These are phyloP conservation scores for Trapa incisa DNA, from an alignment of 345 rosid genomes.

Conservation along the genomic window DNA sequence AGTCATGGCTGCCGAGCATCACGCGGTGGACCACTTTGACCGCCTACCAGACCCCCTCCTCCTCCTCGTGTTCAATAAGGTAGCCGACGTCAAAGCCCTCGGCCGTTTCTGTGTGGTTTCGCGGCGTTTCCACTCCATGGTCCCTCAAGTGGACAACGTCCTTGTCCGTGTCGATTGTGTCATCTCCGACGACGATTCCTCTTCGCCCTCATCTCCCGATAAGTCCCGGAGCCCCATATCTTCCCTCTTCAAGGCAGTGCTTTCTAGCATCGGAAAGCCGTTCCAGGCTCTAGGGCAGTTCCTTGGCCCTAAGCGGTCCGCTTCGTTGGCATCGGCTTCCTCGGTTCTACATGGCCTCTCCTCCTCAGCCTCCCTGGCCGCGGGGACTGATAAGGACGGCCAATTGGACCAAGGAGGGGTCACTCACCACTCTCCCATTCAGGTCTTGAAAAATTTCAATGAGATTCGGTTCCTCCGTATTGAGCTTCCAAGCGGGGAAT, in stretches of 20 bases:
- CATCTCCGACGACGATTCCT: slow-evolving; percentile 71
- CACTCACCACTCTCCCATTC: slow-evolving; percentile 91
- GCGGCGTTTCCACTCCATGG: slow-evolving; percentile 57
- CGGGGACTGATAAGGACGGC: slow-evolving; percentile 34
- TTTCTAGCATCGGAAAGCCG: slow-evolving; percentile 66
- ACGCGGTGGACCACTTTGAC: slow-evolving; percentile 64
- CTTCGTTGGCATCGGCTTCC: slow-evolving; percentile 10
- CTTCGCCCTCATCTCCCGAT: slow-evolving; percentile 23
- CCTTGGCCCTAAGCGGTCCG: slow-evolving; percentile 38
- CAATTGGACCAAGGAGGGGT: slow-evolving; percentile 71
- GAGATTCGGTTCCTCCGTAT: slow-evolving; percentile 81
- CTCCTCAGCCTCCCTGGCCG: slow-evolving; percentile 13
- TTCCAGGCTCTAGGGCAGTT: slow-evolving; percentile 60
- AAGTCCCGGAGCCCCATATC: slow-evolving; percentile 50
- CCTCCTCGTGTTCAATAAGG: slow-evolving; percentile 58
- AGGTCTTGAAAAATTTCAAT: slow-evolving; percentile 77
- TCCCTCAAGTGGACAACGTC: slow-evolving; percentile 74
- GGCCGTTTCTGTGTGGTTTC: slow-evolving; percentile 89
- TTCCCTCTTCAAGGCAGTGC: slow-evolving; percentile 32
- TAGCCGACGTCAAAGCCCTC: slow-evolving; percentile 84
- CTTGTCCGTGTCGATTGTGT: slow-evolving; percentile 84
- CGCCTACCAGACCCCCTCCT: slow-evolving; percentile 68
- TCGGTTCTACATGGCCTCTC: slow-evolving; percentile 7
- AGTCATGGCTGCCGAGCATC: neutral
- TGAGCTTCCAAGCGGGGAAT: slow-evolving; percentile 76